phyloP scores from a whole-genome alignment of 495 filamentous ascomycete genomes.

The Clohesyomyces aquaticus region DNA sequence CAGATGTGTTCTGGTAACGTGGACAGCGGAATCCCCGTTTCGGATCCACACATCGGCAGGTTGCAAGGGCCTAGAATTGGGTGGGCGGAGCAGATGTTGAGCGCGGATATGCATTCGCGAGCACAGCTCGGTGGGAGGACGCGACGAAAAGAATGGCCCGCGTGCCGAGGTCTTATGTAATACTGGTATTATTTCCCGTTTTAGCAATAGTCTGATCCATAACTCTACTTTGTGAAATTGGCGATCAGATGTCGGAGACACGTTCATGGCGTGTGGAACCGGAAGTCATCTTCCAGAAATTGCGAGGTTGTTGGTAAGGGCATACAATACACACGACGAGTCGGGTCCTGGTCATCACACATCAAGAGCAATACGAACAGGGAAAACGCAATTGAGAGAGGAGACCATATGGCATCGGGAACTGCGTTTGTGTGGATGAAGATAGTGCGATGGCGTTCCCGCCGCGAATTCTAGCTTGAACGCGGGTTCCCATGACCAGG shows the following conservation, averaged over 20 bases:
- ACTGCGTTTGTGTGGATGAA: too few species aligned
- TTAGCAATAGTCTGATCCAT: background rate
- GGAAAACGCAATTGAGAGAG: too few species aligned
- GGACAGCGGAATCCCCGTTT: constrained; percentile 3
- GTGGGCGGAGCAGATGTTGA: background rate
- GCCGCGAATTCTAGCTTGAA: too few species aligned
- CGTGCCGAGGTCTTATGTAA: constrained; percentile 13
- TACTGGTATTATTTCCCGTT: background rate
- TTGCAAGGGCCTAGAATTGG: constrained; percentile 2
- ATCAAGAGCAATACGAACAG: too few species aligned
- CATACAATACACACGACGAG: too few species aligned
- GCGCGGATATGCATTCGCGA: constrained; percentile 21
- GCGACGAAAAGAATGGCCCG: constrained; percentile 4
- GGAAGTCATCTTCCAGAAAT: background rate
- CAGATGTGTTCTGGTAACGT: background rate
- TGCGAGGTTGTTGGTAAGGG: too few species aligned
- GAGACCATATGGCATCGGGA: too few species aligned
- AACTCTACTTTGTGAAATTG: background rate
- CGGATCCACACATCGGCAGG: constrained; percentile 9
- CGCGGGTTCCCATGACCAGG: constrained; percentile 23
- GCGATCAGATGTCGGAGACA: background rate
- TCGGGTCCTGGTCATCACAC: too few species aligned
- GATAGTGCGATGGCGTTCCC: too few species aligned
- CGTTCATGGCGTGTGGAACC: constrained; percentile 3
- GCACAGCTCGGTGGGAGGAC: background rate